A percentile compares a stretch with the other conserved stretches of the same genome.
Evolutionary conservation across 768 basidiomycete genomes (phyloP).

Genomic region (Lentinula sp.): DNA sequence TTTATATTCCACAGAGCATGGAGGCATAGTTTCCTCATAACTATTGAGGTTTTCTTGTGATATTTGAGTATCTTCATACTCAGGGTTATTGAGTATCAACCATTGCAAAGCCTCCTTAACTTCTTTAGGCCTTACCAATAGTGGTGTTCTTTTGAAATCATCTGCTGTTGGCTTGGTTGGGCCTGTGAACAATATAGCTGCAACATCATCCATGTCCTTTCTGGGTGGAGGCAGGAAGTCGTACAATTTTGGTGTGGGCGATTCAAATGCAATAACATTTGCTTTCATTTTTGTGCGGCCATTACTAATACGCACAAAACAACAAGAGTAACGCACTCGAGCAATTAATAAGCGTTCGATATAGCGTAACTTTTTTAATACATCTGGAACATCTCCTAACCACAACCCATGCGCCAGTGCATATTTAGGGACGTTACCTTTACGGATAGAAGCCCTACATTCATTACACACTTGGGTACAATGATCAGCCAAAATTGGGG

Average conservation of each 20-base stretch:
- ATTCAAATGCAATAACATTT: not conserved
- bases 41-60: conserved; percentile 12
- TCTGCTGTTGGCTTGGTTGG: conserved; percentile 16
- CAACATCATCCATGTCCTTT: conserved; percentile 24
- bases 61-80: conserved; percentile 24
- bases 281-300: not conserved
- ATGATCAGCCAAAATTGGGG: not conserved
- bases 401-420: conserved; percentile 8
- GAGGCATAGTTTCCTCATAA: conserved; percentile 17
- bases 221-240: conserved; percentile 22
- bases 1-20: conserved; percentile 19
- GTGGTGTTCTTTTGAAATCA: conserved; percentile 21
- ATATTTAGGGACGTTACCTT: conserved; percentile 2
- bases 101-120: conserved; percentile 24
- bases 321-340: not conserved
- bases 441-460: not conserved
- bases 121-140: conserved; percentile 21
- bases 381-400: conserved; percentile 7
- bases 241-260: conserved; percentile 19
- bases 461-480: not conserved
- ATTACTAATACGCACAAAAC: not conserved
- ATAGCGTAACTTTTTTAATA: not conserved
- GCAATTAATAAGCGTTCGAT: not conserved
- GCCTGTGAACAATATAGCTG: conserved; percentile 26
- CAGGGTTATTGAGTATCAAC: conserved; percentile 26